A percentile compares a stretch with the other conserved stretches of the same genome.
Conservation (phyloP, 106 monocot genomes). For the Vanilla planifolia region DNA sequence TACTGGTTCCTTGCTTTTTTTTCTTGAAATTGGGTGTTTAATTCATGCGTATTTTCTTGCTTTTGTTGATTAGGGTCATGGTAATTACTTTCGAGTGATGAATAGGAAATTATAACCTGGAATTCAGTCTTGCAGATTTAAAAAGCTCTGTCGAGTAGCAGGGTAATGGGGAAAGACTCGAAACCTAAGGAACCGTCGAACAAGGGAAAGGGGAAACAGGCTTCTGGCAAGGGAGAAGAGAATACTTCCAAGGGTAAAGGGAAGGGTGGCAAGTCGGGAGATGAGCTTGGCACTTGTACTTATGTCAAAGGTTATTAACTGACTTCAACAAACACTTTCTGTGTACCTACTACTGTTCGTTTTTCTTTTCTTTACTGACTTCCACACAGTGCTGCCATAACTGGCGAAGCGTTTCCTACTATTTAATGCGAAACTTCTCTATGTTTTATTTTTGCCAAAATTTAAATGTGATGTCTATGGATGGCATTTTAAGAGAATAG, state of each 20-base stretch:
- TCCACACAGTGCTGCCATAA: no score
- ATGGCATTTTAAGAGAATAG: no score
- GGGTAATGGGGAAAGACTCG: slow-evolving; percentile 64
- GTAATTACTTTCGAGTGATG: no score
- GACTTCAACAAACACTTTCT: not conserved
- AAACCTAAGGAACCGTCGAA: slow-evolving; percentile 34
- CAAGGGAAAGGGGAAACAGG: slow-evolving; percentile 73
- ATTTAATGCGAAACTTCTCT: no score
- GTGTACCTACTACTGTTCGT: not conserved
- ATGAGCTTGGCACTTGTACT: slow-evolving; percentile 91
- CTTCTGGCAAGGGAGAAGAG: slow-evolving; percentile 33
- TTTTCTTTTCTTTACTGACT: not conserved
- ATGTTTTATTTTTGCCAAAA: no score
- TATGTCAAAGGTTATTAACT: slow-evolving; percentile 68
- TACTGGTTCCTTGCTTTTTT: no score
- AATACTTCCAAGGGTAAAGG: slow-evolving; percentile 60
- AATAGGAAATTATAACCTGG: no score
- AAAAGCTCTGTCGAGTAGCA: not conserved
- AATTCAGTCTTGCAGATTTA: not conserved
- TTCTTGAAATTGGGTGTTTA: no score
- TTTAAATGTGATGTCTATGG: no score
- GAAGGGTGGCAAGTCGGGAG: slow-evolving; percentile 64
- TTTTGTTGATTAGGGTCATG: no score
- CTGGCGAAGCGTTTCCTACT: no score
- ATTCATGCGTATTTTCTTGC: no score